phyloP scores from a whole-genome alignment of 2,329 filamentous ascomycete species.

The Monilinia aucupariae region DNA sequence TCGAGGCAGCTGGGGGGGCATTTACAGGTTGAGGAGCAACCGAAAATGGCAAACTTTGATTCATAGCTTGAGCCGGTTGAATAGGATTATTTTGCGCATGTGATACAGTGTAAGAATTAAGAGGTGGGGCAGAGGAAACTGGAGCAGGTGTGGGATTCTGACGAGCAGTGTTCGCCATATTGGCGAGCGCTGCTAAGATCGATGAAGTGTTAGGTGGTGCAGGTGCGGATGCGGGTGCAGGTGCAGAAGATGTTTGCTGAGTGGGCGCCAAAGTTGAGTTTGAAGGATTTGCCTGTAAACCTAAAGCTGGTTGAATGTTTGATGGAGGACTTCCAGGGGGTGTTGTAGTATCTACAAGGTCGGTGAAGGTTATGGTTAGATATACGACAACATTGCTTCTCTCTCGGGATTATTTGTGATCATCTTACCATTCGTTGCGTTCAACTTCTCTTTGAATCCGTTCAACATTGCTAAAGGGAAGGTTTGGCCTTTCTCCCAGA shows the following conservation, averaged over 20 bases:
- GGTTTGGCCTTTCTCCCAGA: conserved; percentile 94
- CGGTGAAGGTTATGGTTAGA: conserved; percentile 38
- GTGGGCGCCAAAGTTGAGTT: conserved; percentile 40
- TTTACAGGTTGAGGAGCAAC: conserved; percentile 55
- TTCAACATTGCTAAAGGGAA: conserved; percentile 77
- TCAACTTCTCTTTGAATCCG: conserved; percentile 77
- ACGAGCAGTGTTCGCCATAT: conserved; percentile 56
- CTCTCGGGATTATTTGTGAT: conserved; percentile 23
- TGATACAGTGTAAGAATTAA: conserved; percentile 42
- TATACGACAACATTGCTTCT: conserved; percentile 24
- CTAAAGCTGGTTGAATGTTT: conserved; percentile 39
- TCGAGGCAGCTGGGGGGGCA: conserved; percentile 40
- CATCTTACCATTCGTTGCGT: conserved; percentile 56
- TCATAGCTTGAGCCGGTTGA: conserved; percentile 31
- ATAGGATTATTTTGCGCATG: conserved; percentile 41
- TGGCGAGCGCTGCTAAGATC: conserved; percentile 74
- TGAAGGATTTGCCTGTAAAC: conserved; percentile 33
- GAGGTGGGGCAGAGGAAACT: conserved; percentile 31
- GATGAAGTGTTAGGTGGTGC: conserved; percentile 52
- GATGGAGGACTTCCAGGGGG: conserved; percentile 53
- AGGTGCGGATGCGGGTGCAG: conserved; percentile 42
- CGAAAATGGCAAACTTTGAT: conserved; percentile 33
- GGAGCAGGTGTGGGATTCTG: conserved; percentile 51
- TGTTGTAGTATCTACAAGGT: conserved; percentile 62
- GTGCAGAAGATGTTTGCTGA: conserved; percentile 39